A percentile compares a stretch with the other conserved stretches of the same genome.
These are phyloP conservation scores for Lasiodiplodia citricola DNA, from an alignment of 2,329 filamentous ascomycete species.

Conservation along the genomic window DNA sequence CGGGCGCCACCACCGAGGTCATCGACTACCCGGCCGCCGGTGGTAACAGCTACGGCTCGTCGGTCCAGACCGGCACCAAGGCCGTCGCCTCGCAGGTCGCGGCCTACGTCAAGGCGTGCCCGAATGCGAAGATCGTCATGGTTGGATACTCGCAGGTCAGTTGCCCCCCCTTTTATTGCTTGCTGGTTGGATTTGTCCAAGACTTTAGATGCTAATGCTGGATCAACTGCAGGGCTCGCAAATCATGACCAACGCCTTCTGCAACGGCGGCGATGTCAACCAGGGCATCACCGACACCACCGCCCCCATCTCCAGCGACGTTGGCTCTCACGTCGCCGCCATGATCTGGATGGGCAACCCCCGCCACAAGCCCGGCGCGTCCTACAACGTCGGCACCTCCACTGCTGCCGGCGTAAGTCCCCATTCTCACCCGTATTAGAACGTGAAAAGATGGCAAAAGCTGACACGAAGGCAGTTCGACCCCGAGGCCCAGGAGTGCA, in stretches of 20 bases:
- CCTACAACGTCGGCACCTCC: slow-evolving; percentile 19
- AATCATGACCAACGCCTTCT: slow-evolving; percentile 19
- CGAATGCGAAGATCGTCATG: slow-evolving; percentile 62
- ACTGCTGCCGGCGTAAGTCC: slow-evolving; percentile 34
- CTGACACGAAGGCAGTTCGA: not conserved
- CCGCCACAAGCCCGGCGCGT: slow-evolving; percentile 6
- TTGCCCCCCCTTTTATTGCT: not conserved
- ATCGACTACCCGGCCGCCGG: slow-evolving; percentile 15
- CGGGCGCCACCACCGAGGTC: slow-evolving; percentile 6
- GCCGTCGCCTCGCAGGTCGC: not conserved
- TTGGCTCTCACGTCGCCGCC: slow-evolving; percentile 31
- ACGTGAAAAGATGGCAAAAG: not conserved
- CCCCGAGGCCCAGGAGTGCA: not conserved
- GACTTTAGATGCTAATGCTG: not conserved
- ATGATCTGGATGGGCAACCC: slow-evolving; percentile 23
- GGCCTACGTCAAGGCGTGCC: slow-evolving; percentile 57
- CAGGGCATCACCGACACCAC: slow-evolving; percentile 4
- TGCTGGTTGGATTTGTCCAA: not conserved
- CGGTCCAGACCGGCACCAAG: not conserved
- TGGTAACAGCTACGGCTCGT: slow-evolving; percentile 37
- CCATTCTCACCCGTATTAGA: too few species aligned
- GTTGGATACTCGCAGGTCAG: slow-evolving; percentile 66
- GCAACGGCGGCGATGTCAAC: slow-evolving; percentile 2
- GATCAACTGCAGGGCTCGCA: not conserved
- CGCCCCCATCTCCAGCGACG: not conserved